These are phyloP conservation scores for Elaphomyces granulatus DNA, from an alignment of 495 filamentous ascomycete genomes.

Conservation along the genomic window DNA sequence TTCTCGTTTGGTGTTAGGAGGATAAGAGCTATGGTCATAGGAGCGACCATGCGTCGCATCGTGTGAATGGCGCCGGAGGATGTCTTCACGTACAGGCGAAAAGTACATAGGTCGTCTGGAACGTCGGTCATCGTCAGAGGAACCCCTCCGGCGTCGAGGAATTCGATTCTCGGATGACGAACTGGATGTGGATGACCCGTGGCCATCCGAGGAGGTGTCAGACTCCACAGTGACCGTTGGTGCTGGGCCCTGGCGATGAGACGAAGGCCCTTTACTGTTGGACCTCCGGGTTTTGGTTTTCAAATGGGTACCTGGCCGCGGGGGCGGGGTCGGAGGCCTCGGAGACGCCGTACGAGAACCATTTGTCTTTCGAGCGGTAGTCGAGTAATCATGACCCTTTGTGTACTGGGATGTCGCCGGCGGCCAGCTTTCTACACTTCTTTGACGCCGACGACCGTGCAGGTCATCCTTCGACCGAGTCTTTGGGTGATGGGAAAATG, in stretches of 20 bases:
- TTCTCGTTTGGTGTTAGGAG: conserved; percentile 9
- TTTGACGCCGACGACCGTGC: neutral
- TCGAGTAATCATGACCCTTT: neutral
- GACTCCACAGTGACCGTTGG: neutral
- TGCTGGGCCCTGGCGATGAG: conserved; percentile 14
- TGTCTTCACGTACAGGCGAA: conserved; percentile 17
- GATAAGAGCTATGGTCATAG: conserved; percentile 3
- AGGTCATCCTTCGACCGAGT: conserved; percentile 12
- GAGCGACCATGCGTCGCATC: conserved; percentile 20
- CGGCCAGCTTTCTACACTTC: neutral
- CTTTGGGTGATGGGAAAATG: conserved; percentile 13
- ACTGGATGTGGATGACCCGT: conserved; percentile 12
- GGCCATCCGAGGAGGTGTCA: conserved; percentile 3
- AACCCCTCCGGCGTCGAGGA: conserved; percentile 7
- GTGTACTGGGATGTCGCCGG: neutral
- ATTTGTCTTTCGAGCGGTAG: neutral
- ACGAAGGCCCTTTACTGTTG: conserved; percentile 8
- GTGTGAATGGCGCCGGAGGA: conserved; percentile 30
- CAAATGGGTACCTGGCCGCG: conserved; percentile 26
- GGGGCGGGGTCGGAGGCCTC: conserved; percentile 1
- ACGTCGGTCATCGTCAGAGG: conserved; percentile 6
- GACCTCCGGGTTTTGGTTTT: conserved; percentile 16
- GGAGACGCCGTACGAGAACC: neutral
- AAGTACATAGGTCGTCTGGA: conserved; percentile 16
- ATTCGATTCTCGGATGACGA: conserved; percentile 17